These are phyloP conservation scores for Metarhizium anisopliae DNA, from an alignment of 2,329 filamentous ascomycete genomes.

Conservation along the genomic window DNA sequence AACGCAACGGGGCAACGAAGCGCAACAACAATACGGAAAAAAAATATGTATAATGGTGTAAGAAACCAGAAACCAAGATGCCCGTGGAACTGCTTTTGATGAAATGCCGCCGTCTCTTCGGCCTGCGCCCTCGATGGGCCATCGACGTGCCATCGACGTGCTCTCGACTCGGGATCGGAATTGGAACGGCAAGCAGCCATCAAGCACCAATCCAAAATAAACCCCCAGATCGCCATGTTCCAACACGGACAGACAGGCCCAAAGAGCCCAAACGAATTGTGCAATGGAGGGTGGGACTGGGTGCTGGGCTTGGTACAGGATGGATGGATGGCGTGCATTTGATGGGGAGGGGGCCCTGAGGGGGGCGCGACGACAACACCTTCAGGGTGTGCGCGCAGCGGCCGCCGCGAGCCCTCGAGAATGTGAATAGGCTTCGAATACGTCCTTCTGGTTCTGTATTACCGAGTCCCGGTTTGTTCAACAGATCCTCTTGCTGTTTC, in stretches of 20 bases:
- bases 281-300: neutral
- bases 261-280: neutral
- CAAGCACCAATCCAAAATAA: too few relatives aligned
- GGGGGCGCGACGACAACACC: neutral
- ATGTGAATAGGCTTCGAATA: neutral
- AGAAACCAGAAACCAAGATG: too few relatives aligned
- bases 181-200: too few relatives aligned
- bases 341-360: neutral
- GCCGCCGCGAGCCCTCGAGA: neutral
- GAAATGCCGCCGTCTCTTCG: too few relatives aligned
- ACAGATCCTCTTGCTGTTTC: neutral
- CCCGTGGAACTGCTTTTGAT: too few relatives aligned
- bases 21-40: neutral
- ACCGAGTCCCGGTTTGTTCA: neutral
- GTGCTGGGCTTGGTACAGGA: neutral
- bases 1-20: constrained; percentile 1
- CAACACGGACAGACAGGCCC: too few relatives aligned
- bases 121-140: too few relatives aligned
- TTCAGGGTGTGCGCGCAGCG: neutral
- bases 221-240: too few relatives aligned
- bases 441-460: neutral
- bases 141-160: too few relatives aligned
- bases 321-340: neutral
- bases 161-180: neutral
- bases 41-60: too few relatives aligned